A percentile compares a stretch with the other conserved stretches of the same genome.
Evolutionary conservation across 2,329 filamentous ascomycete species (phyloP).

Genomic region (Pestalotiopsis sp.): DNA sequence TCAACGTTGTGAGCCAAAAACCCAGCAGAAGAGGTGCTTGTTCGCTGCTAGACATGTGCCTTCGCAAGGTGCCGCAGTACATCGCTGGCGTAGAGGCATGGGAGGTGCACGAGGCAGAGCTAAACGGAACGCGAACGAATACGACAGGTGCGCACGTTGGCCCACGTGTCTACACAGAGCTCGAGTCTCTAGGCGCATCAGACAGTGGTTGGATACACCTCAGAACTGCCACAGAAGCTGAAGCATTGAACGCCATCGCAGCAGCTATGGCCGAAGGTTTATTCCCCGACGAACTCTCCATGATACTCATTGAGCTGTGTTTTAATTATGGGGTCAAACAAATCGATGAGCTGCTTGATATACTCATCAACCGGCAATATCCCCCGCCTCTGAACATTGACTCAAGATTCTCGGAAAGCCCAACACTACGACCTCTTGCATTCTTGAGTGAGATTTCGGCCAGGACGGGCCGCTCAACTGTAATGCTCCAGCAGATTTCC

Average conservation of each 20-base stretch:
- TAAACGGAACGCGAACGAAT: constrained; percentile 37
- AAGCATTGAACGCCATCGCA: constrained; percentile 45
- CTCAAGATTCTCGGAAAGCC: constrained; percentile 29
- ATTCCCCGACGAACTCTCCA: constrained; percentile 41
- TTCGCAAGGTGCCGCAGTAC: constrained; percentile 50
- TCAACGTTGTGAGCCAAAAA: constrained; percentile 39
- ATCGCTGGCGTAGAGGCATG: constrained; percentile 47
- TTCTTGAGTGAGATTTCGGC: constrained; percentile 37
- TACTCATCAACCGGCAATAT: constrained; percentile 37
- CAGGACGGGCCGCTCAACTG: constrained; percentile 31
- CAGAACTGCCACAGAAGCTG: constrained; percentile 45
- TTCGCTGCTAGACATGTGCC: constrained; percentile 51
- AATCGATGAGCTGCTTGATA: constrained; percentile 41
- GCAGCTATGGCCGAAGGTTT: constrained; percentile 45
- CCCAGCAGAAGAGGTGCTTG: constrained; percentile 29
- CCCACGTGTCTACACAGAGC: constrained; percentile 48
- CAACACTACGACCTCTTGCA: constrained; percentile 31
- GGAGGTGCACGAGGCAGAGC: constrained; percentile 40
- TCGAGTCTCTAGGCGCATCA: constrained; percentile 45
- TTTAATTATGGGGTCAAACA: constrained; percentile 39
- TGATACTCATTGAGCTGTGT: constrained; percentile 45
- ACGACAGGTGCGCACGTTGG: constrained; percentile 41
- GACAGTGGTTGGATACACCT: constrained; percentile 49
- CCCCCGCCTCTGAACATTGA: constrained; percentile 35
- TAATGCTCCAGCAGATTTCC: constrained; percentile 40